Percentiles rank a stretch among this genome's conserved stretches.
Conservation (phyloP, 1,139 yeast genomes). For the Yamadazyma trypodendri region DNA sequence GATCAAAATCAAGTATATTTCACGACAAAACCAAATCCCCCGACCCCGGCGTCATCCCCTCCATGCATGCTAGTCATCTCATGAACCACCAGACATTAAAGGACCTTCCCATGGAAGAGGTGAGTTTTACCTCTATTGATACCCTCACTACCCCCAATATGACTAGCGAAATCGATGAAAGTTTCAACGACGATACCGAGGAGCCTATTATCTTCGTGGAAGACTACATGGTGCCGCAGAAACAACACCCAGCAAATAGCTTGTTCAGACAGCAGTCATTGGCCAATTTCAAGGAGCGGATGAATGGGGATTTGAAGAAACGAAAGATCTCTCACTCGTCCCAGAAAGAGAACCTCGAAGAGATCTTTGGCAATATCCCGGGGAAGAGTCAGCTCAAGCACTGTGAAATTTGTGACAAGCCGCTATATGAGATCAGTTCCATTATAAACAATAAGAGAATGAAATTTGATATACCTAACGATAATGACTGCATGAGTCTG, state of each 20-base stretch:
- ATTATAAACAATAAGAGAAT: conserved; percentile 30
- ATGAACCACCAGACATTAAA: background rate
- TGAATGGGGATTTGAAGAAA: conserved; percentile 9
- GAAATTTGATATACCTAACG: no score
- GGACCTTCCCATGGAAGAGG: conserved; percentile 12
- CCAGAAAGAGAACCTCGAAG: conserved; percentile 33
- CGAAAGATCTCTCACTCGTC: conserved; percentile 10
- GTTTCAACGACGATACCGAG: conserved; percentile 23
- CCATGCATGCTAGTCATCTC: conserved; percentile 5
- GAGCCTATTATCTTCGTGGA: conserved; percentile 55
- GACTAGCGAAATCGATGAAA: conserved; percentile 19
- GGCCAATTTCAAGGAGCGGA: conserved; percentile 38
- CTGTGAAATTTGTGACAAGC: conserved; percentile 67
- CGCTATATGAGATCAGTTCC: conserved; percentile 62
- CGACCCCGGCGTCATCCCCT: background rate
- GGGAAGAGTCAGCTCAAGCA: conserved; percentile 42
- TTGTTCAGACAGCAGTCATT: conserved; percentile 30
- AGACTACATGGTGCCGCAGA: conserved; percentile 37
- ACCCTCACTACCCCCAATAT: conserved; percentile 14
- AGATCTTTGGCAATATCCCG: conserved; percentile 42
- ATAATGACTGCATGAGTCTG: background rate
- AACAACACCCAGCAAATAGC: conserved; percentile 1
- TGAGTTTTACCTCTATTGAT: conserved; percentile 17
- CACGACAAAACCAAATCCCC: background rate
- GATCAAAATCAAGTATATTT: conserved; percentile 7